Percentiles rank a stretch among this genome's conserved stretches.
Conservation (phyloP, 805 yeast species). For the Saturnispora sanitii region DNA sequence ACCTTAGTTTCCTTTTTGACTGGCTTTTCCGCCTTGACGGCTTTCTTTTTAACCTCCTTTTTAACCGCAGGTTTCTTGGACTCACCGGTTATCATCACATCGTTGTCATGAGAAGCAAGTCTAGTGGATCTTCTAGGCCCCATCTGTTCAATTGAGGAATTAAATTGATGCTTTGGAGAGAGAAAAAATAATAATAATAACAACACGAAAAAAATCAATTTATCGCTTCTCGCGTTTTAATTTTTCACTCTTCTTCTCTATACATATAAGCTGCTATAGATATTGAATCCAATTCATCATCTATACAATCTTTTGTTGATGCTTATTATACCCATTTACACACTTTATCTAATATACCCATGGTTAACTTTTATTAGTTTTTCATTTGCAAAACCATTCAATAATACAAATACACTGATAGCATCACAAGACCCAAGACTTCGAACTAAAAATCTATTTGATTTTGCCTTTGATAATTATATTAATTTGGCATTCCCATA, state of each 20-base stretch:
- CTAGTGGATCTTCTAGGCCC: slow-evolving; percentile 1
- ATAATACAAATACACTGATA: slow-evolving; percentile 15
- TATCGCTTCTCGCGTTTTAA: too few relatives aligned
- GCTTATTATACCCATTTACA: too few relatives aligned
- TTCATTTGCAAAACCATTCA: slow-evolving; percentile 22
- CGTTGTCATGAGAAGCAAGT: background rate
- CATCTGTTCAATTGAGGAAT: background rate
- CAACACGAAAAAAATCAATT: background rate
- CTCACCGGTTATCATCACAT: too few relatives aligned
- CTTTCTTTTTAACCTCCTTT: background rate
- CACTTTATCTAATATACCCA: too few relatives aligned
- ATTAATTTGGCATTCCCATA: slow-evolving; percentile 62
- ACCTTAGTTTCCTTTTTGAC: too few relatives aligned
- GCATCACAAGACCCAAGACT: slow-evolving; percentile 35
- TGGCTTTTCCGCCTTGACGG: background rate
- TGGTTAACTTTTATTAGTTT: too few relatives aligned
- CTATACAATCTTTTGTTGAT: too few relatives aligned
- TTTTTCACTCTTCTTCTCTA: too few relatives aligned
- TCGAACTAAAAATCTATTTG: slow-evolving; percentile 48
- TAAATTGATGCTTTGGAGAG: background rate
- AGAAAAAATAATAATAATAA: too few relatives aligned
- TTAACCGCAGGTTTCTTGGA: too few relatives aligned
- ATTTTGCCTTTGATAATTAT: slow-evolving; percentile 70
- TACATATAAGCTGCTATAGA: too few relatives aligned
- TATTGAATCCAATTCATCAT: too few relatives aligned